phyloP scores from a whole-genome alignment of 495 filamentous ascomycete genomes.

The Choiromyces venosus region DNA sequence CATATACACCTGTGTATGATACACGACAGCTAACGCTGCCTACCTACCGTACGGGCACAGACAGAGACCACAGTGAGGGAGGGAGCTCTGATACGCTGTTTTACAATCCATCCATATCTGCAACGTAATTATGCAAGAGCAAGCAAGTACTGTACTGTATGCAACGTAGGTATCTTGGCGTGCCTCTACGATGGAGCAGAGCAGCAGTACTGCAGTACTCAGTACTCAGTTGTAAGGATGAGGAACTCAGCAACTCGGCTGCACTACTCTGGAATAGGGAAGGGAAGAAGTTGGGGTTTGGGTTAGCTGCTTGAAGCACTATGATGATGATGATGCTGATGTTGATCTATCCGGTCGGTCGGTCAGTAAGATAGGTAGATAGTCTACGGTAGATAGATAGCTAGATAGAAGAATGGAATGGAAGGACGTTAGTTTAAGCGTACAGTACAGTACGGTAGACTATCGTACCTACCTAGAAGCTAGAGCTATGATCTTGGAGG shows the following conservation, averaged over 20 bases:
- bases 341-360: neutral
- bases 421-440: neutral
- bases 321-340: neutral
- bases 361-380: neutral
- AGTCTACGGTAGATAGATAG: too few species aligned
- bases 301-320: neutral
- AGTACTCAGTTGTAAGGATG: neutral
- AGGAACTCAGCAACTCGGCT: neutral
- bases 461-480: too few species aligned
- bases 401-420: neutral
- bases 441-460: neutral
- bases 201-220: neutral
- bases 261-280: neutral
- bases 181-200: neutral
- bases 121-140: neutral
- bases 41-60: neutral
- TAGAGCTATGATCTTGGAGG: neutral
- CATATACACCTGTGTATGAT: neutral
- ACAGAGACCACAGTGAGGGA: neutral
- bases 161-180: too few species aligned
- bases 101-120: too few species aligned
- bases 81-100: neutral
- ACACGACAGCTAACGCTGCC: neutral
- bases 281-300: neutral
- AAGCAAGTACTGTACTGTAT: neutral